Percentiles rank a stretch among this genome's conserved stretches.
Evolutionary conservation across 371 early-diverging fungal species (phyloP).

Genomic region (Syncephalastrum racemosum): DNA sequence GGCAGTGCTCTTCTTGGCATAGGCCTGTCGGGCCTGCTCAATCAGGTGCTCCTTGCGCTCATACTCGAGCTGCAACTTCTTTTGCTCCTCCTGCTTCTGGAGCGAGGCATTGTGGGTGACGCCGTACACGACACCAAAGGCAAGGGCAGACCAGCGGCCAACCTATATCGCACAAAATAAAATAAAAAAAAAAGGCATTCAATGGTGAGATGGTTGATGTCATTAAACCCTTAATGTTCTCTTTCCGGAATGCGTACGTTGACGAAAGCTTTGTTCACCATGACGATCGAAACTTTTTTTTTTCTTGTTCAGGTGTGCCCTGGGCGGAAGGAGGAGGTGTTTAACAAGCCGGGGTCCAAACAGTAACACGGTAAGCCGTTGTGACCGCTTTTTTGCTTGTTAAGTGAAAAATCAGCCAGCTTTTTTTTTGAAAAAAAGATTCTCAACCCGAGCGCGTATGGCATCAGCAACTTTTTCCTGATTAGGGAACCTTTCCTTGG

Average conservation of each 20-base stretch:
- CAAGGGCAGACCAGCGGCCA: constrained; percentile 78
- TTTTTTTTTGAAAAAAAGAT: too few relatives aligned
- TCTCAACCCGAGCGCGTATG: too few relatives aligned
- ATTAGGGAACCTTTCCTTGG: too few relatives aligned
- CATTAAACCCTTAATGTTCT: background rate
- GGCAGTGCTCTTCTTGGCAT: constrained; percentile 56
- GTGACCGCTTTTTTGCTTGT: too few relatives aligned
- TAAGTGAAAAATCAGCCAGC: too few relatives aligned
- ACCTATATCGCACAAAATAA: constrained; percentile 48
- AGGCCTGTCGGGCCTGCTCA: constrained; percentile 70
- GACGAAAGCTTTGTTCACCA: background rate
- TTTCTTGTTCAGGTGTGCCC: too few relatives aligned
- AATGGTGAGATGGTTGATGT: background rate
- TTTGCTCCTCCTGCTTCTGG: constrained; percentile 58
- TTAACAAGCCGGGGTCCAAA: too few relatives aligned
- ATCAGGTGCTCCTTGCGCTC: constrained; percentile 69
- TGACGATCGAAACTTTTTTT: constrained; percentile 1
- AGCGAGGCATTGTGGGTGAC: constrained; percentile 67
- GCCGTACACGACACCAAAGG: constrained; percentile 72
- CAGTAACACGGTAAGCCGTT: too few relatives aligned
- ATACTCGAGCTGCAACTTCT: constrained; percentile 59
- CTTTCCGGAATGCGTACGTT: constrained; percentile 3
- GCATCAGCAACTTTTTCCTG: too few relatives aligned
- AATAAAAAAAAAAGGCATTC: too few relatives aligned
- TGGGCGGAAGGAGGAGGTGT: too few relatives aligned